phyloP scores from a whole-genome alignment of 306 rosid species.

The Prunus kanzakura region DNA sequence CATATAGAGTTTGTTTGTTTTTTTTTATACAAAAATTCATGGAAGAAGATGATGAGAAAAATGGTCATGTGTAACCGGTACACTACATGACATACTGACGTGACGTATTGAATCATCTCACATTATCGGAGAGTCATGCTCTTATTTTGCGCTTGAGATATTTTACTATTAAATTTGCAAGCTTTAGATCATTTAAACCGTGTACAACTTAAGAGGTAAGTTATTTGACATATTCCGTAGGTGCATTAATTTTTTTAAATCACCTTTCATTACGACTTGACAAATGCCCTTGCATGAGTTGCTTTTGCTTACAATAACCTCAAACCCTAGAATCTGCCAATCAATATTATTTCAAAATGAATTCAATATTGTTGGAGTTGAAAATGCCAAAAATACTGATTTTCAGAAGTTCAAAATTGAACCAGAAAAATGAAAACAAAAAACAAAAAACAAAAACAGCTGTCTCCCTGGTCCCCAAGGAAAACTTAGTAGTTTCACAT shows the following conservation, averaged over 20 bases:
- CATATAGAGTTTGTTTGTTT: too few species aligned
- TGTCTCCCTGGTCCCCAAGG: conserved; percentile 1
- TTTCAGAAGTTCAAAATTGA: not conserved
- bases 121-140: too few species aligned
- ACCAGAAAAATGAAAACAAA: not conserved
- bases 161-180: too few species aligned
- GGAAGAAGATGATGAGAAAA: too few species aligned
- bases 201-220: too few species aligned
- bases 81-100: too few species aligned
- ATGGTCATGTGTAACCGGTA: too few species aligned
- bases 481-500: not conserved
- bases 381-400: not conserved
- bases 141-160: too few species aligned
- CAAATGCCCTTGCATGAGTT: not conserved
- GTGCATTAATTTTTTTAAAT: not conserved
- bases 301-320: not conserved
- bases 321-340: not conserved
- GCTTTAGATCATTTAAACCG: too few species aligned
- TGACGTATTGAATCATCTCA: too few species aligned
- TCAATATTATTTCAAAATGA: not conserved
- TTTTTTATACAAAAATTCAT: too few species aligned
- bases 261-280: not conserved
- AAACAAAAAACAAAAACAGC: not conserved
- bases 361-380: not conserved
- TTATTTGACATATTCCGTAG: not conserved